Percentiles rank a stretch among this genome's conserved stretches.
These are phyloP conservation scores for Phaeophleospora eucalypticola DNA, from an alignment of 2,329 filamentous ascomycete genomes.

Conservation along the genomic window DNA sequence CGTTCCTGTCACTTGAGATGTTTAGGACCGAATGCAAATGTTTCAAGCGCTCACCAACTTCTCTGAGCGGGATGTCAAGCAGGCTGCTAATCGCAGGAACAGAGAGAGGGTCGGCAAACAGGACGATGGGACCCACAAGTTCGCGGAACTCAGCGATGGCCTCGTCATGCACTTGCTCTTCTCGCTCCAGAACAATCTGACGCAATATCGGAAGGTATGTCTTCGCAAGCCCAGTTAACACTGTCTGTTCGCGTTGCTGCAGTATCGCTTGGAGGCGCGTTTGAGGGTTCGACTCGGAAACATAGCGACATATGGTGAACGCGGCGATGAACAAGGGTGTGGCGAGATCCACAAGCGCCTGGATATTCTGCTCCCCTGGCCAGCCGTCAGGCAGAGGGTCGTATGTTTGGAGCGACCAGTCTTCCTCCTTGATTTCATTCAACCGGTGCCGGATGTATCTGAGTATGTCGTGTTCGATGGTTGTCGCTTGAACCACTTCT, in stretches of 20 bases:
- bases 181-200: neutral
- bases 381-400: slow-evolving; percentile 10
- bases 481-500: slow-evolving; percentile 11
- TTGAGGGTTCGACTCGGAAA: slow-evolving; percentile 21
- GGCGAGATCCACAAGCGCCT: slow-evolving; percentile 22
- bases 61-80: slow-evolving; percentile 12
- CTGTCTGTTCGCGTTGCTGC: neutral
- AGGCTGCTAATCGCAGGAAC: slow-evolving; percentile 15
- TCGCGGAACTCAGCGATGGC: slow-evolving; percentile 15
- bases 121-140: slow-evolving; percentile 22
- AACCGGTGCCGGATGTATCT: neutral
- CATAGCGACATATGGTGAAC: slow-evolving; percentile 27
- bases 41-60: slow-evolving; percentile 16
- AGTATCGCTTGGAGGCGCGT: too few relatives aligned
- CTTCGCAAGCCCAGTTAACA: neutral
- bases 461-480: neutral
- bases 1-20: slow-evolving; percentile 14
- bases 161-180: neutral
- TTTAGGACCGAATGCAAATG: slow-evolving; percentile 25
- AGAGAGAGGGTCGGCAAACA: slow-evolving; percentile 19
- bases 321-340: slow-evolving; percentile 32
- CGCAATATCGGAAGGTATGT: slow-evolving; percentile 7
- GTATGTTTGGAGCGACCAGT: too few relatives aligned
- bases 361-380: slow-evolving; percentile 21
- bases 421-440: too few relatives aligned